These are phyloP conservation scores for Ustilago sp. DNA, from an alignment of 1,284 basidiomycete genomes.

Conservation along the genomic window DNA sequence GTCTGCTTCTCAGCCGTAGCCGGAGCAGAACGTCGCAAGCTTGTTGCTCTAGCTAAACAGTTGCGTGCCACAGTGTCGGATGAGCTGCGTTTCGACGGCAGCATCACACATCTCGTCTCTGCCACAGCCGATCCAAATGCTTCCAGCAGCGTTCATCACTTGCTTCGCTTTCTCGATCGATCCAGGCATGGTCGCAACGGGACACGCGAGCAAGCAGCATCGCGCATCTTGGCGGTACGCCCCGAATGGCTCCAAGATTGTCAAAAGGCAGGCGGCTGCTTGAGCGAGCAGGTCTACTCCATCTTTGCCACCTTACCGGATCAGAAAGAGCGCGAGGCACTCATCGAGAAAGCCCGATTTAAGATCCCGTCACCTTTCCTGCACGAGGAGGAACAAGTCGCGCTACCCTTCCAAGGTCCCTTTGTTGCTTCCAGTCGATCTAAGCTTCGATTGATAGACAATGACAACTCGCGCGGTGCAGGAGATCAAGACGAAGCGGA, in stretches of 20 bases:
- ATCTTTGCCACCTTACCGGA: slow-evolving; percentile 39
- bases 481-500: slow-evolving; percentile 3
- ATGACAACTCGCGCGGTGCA: background rate
- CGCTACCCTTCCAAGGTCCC: slow-evolving; percentile 27
- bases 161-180: slow-evolving; percentile 46
- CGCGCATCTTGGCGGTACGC: slow-evolving; percentile 81
- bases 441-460: slow-evolving; percentile 17
- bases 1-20: slow-evolving; percentile 74
- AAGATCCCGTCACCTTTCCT: slow-evolving; percentile 47
- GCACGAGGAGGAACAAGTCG: slow-evolving; percentile 17
- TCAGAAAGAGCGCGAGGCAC: slow-evolving; percentile 13
- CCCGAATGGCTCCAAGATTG: slow-evolving; percentile 89
- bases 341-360: slow-evolving; percentile 26
- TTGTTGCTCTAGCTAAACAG: slow-evolving; percentile 30
- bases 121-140: slow-evolving; percentile 73
- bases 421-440: slow-evolving; percentile 27
- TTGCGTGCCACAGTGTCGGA: slow-evolving; percentile 47
- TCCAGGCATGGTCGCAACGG: slow-evolving; percentile 74
- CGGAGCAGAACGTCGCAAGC: slow-evolving; percentile 29
- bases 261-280: slow-evolving; percentile 75
- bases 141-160: slow-evolving; percentile 71
- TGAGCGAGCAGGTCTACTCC: slow-evolving; percentile 56
- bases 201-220: slow-evolving; percentile 75
- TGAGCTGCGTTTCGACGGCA: slow-evolving; percentile 68
- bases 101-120: slow-evolving; percentile 70